Evolutionary conservation across 495 filamentous ascomycete species (phyloP), one percentile per base, ranked within the genome.

Genomic region (Xylaria castorea): DNA sequence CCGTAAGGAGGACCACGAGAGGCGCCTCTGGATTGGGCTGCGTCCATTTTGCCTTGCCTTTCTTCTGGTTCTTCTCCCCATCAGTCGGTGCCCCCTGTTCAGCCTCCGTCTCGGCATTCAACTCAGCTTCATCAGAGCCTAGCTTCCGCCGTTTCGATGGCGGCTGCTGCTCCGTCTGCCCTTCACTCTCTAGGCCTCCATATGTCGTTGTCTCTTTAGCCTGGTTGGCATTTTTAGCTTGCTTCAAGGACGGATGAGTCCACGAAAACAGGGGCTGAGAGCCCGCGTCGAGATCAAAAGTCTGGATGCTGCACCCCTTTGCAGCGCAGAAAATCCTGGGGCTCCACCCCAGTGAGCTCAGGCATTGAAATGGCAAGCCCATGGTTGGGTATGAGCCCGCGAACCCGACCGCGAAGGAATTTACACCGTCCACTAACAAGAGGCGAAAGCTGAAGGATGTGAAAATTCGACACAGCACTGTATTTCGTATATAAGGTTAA

Each of bases 1-100:
- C 76, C n/a, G 85, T 81, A 34, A 94, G 69, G 18, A 87, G 82
- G 44, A 87, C 86, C 40, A 94, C 82, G 71, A 87, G 85, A 16
- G 86, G 82, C 76, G 82, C 81, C 11, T 84, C 75, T 6, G 75
- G 65, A 44, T 46, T 68, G 30, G 66, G 64, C 8, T 73, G 67
- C 22, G 71, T 12, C 63, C 51, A 32, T 34, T 71, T 75, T 27
- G 78, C 44, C 46, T 77, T 77, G 58, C 71, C 64, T 64, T 76
- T 67, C 72, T 72, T 75, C 46, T 74, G 25, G 30, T 40, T 60
- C 50, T 73, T 75, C 42, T 32, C 66, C 40, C 62, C 71, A 27
- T 57, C 40, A 40, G 73, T 66, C 6, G 51, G 65, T 70, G 65
- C 51, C 42, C 48, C 73, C 50, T 77, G 62, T 40, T 30, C 50